A percentile compares a stretch with the other conserved stretches of the same genome.
Conservation (phyloP, 2,329 filamentous ascomycete species). For the Pseudogymnoascus sp. region DNA sequence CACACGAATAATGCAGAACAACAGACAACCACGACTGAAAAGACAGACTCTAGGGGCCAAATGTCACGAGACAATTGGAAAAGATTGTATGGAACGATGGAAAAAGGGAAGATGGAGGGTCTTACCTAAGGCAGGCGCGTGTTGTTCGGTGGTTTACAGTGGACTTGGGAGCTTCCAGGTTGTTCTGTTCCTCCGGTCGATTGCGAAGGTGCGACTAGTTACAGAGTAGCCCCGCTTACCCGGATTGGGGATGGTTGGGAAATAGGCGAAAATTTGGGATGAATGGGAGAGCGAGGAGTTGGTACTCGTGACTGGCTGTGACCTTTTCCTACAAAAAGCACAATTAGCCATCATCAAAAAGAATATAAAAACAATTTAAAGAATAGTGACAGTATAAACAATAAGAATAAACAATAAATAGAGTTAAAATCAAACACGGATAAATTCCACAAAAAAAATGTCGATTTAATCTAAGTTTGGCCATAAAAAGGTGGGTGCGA, state of each 20-base stretch:
- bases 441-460: neutral
- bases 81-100: neutral
- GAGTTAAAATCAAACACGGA: neutral
- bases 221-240: neutral
- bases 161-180: constrained; percentile 7
- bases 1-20: constrained; percentile 5
- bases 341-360: neutral
- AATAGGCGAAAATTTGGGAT: neutral
- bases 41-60: neutral
- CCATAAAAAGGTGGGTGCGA: neutral
- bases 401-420: neutral
- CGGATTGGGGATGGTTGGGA: neutral
- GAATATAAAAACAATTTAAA: neutral
- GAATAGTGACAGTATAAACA: neutral
- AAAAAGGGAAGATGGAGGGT: constrained; percentile 23
- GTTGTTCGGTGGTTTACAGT: constrained; percentile 7
- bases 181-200: constrained; percentile 5
- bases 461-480: neutral
- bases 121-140: constrained; percentile 26
- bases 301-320: neutral
- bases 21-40: neutral
- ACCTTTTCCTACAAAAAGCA: neutral
- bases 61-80: constrained; percentile 10
- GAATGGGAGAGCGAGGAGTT: neutral
- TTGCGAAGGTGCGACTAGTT: constrained; percentile 10